Percentiles rank a stretch among this genome's conserved stretches.
Conservation (phyloP, 257 asterid species). For the Dorcoceras hygrometricum region DNA sequence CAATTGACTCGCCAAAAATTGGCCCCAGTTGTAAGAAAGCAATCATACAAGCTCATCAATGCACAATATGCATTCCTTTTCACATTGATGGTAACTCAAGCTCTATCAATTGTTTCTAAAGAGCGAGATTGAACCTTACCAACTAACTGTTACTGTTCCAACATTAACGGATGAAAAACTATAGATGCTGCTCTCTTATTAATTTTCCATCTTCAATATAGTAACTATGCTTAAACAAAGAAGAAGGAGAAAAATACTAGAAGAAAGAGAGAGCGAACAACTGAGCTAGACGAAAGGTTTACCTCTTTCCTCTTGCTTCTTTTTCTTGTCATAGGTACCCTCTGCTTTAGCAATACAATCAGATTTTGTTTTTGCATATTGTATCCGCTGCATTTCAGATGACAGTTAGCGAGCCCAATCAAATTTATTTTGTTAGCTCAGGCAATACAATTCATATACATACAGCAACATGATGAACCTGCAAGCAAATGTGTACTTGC, state of each 20-base stretch:
- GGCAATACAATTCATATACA: background rate
- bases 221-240: background rate
- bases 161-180: background rate
- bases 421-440: background rate
- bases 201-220: background rate
- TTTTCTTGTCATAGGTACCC: conserved; percentile 96
- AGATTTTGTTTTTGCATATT: conserved; percentile 86
- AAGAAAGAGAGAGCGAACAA: conserved; percentile 2
- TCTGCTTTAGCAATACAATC: conserved; percentile 97
- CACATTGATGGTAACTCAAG: background rate
- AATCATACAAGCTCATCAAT: background rate
- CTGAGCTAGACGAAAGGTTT: conserved; percentile 19
- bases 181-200: background rate
- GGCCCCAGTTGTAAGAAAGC: background rate
- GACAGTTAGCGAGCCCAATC: conserved; percentile 15
- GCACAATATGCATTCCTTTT: background rate
- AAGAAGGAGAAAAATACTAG: background rate
- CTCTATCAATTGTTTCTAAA: too few species aligned
- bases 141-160: background rate
- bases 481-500: background rate
- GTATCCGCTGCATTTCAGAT: conserved; percentile 68
- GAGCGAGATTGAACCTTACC: background rate
- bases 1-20: background rate
- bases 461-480: background rate
- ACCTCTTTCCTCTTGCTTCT: conserved; percentile 98